These are phyloP conservation scores for Circinella umbellata DNA, from an alignment of 371 early-diverging fungal genomes.

Conservation along the genomic window DNA sequence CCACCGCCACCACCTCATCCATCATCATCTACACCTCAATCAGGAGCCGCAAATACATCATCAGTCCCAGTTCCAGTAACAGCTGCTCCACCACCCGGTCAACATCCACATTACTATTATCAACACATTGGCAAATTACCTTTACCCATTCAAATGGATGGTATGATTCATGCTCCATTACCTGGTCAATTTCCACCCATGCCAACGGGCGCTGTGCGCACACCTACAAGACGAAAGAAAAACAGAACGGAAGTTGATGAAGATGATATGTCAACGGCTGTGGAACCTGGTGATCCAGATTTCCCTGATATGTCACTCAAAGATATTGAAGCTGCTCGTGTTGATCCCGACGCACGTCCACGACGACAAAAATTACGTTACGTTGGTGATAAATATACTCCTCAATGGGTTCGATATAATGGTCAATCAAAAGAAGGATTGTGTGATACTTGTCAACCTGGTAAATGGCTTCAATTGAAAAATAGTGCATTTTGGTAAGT, in stretches of 20 bases:
- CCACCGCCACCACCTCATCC: constrained; percentile 5
- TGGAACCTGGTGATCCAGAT: constrained; percentile 43
- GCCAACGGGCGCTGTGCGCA: constrained; percentile 9
- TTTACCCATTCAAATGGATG: constrained; percentile 7
- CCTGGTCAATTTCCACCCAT: constrained; percentile 10
- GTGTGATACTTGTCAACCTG: constrained; percentile 87
- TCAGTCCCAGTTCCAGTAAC: constrained; percentile 15
- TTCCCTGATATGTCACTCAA: constrained; percentile 54
- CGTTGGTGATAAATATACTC: constrained; percentile 87
- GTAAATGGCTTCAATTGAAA: constrained; percentile 91
- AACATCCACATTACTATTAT: constrained; percentile 18
- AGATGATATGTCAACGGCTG: constrained; percentile 36
- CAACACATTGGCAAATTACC: constrained; percentile 11
- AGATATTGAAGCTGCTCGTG: constrained; percentile 44
- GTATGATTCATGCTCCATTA: constrained; percentile 10
- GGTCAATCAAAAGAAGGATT: constrained; percentile 88
- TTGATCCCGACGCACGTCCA: constrained; percentile 58
- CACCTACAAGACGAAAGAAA: constrained; percentile 5
- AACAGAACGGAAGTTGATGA: constrained; percentile 26
- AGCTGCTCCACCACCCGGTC: constrained; percentile 5
- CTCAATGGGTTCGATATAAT: constrained; percentile 81
- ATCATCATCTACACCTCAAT: constrained; percentile 6
- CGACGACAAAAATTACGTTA: constrained; percentile 76
- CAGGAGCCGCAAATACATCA: neutral
- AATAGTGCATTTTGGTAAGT: constrained; percentile 89